These are phyloP conservation scores for Leccinum variicolor DNA, from an alignment of 768 basidiomycete genomes.

Conservation along the genomic window DNA sequence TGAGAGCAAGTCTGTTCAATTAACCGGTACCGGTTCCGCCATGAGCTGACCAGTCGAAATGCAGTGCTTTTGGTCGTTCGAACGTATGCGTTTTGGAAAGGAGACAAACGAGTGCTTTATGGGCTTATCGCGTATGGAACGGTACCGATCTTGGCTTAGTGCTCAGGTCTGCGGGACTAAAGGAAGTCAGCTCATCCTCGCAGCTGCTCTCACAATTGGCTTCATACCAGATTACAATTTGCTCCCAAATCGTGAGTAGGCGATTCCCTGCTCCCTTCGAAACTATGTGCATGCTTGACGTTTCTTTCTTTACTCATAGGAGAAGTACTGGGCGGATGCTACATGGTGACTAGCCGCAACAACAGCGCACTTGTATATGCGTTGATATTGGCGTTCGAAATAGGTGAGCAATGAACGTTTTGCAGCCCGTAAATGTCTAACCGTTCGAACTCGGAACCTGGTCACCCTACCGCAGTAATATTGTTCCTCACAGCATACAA, in stretches of 20 bases:
- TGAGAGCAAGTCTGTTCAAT: neutral
- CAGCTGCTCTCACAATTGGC: neutral
- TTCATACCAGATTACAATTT: neutral
- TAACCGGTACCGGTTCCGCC: neutral
- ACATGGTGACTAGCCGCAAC: neutral
- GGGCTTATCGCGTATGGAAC: neutral
- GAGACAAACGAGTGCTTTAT: neutral
- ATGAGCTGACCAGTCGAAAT: neutral
- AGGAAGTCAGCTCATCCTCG: neutral
- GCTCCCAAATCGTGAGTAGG: neutral
- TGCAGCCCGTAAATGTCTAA: no score
- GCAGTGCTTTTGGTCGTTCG: neutral
- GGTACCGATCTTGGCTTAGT: neutral
- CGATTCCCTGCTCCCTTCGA: no score
- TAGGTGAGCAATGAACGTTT: no score
- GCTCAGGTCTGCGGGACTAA: neutral
- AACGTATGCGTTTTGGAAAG: neutral
- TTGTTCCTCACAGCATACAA: neutral
- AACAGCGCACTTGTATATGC: neutral
- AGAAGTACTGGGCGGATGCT: neutral
- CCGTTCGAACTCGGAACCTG: no score
- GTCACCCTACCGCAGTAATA: neutral
- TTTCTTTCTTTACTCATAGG: neutral
- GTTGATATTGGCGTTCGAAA: neutral
- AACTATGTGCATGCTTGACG: neutral